These are phyloP conservation scores for Huiozyma naganishii DNA, from an alignment of 805 yeast species.

Conservation along the genomic window DNA sequence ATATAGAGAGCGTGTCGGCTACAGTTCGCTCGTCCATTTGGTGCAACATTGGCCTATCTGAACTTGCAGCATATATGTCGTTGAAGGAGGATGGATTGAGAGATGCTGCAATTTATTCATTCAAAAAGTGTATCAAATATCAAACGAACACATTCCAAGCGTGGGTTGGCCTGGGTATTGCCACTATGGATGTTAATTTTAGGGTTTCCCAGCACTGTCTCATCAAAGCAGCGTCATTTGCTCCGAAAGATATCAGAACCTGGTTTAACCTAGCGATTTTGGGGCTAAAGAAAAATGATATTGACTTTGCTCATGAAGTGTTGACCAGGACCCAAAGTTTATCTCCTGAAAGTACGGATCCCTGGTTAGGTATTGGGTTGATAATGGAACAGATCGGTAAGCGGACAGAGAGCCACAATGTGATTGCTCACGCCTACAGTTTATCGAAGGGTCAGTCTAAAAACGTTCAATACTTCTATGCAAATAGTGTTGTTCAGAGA, in stretches of 20 bases:
- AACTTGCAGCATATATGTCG: conserved; percentile 36
- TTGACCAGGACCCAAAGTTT: conserved; percentile 66
- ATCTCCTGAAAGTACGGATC: conserved; percentile 60
- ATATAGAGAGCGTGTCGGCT: conserved; percentile 26
- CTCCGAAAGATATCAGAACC: conserved; percentile 51
- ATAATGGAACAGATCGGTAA: conserved; percentile 43
- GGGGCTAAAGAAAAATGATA: conserved; percentile 58
- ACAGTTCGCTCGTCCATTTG: conserved; percentile 43
- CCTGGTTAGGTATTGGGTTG: conserved; percentile 87
- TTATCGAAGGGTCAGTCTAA: conserved; percentile 67
- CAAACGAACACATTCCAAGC: conserved; percentile 61
- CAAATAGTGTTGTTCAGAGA: conserved; percentile 42
- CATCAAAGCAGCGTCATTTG: conserved; percentile 65
- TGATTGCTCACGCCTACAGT: conserved; percentile 69
- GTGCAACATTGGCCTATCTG: conserved; percentile 65
- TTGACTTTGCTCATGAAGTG: conserved; percentile 61
- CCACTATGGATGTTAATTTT: conserved; percentile 52
- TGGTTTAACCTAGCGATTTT: conserved; percentile 82
- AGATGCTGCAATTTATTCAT: conserved; percentile 41
- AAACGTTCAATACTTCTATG: conserved; percentile 62
- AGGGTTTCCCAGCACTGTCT: conserved; percentile 86
- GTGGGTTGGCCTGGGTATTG: conserved; percentile 80
- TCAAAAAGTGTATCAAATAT: conserved; percentile 58
- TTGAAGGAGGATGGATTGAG: conserved; percentile 27
- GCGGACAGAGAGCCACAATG: conserved; percentile 36